Evolutionary conservation across 164 flowering plant species (phyloP).

Genomic region (Kalanchoe fedtschenkoi): DNA sequence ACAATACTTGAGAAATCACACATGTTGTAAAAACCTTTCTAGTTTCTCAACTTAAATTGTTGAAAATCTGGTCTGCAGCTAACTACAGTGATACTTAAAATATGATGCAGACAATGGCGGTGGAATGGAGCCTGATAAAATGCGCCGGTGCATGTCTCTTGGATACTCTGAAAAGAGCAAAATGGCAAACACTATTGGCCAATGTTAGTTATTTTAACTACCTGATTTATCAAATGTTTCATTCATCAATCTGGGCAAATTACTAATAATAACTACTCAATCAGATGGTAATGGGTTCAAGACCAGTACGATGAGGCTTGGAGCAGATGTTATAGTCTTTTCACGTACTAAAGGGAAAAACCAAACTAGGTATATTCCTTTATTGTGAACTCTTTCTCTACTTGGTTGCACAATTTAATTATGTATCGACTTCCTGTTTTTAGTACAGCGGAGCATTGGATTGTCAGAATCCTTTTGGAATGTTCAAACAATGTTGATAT

Average conservation of each 20-base stretch:
- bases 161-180: constrained; percentile 94
- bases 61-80: neutral
- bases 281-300: constrained; percentile 99
- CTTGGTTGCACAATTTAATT: neutral
- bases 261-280: neutral
- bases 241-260: neutral
- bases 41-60: neutral
- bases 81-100: neutral
- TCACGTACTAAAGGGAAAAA: constrained; percentile 61
- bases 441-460: neutral
- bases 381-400: neutral
- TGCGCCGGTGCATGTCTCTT: constrained; percentile 93
- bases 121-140: constrained; percentile 86
- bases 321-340: constrained; percentile 96
- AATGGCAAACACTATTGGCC: constrained; percentile 81
- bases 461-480: too few species aligned
- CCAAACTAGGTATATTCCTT: constrained; percentile 46
- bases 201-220: constrained; percentile 38
- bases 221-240: neutral
- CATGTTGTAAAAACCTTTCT: neutral
- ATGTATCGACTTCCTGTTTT: neutral
- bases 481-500: too few species aligned
- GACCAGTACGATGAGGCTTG: constrained; percentile 98
- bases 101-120: constrained; percentile 65
- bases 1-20: neutral